A percentile compares a stretch with the other conserved stretches of the same genome.
phyloP scores from a whole-genome alignment of 441 rosid genomes.

The Omphalea diandra region DNA sequence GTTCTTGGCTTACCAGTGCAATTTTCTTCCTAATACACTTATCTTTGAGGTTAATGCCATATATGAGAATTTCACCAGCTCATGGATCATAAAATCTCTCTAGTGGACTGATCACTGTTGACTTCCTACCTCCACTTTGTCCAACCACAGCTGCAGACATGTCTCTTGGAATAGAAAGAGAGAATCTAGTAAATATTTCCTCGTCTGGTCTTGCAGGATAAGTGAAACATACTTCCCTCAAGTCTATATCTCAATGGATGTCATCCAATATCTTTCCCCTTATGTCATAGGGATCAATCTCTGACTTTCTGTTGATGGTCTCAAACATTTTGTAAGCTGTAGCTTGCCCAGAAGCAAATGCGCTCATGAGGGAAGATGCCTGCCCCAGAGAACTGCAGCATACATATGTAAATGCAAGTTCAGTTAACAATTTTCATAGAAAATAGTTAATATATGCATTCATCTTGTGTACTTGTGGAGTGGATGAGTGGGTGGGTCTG shows the following conservation, averaged over 20 bases:
- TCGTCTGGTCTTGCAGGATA: conserved; percentile 73
- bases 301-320: conserved; percentile 67
- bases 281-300: conserved; percentile 49
- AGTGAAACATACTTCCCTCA: no score
- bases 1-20: conserved; percentile 83
- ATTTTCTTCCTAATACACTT: conserved; percentile 73
- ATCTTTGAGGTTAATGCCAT: conserved; percentile 59
- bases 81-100: no score
- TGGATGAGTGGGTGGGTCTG: no score
- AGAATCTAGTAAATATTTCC: no score
- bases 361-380: conserved; percentile 61
- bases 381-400: conserved; percentile 72
- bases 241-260: conserved; percentile 48
- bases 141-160: conserved; percentile 73
- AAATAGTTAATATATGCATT: neutral
- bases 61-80: conserved; percentile 63
- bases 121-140: no score
- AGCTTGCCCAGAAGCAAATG: conserved; percentile 79
- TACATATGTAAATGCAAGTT: neutral
- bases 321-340: conserved; percentile 88
- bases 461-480: neutral
- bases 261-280: conserved; percentile 49
- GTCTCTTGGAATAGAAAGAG: no score
- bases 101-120: no score
- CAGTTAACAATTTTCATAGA: neutral